A percentile compares a stretch with the other conserved stretches of the same genome.
Conservation (phyloP, 768 basidiomycete genomes). For the Mycena filopes region DNA sequence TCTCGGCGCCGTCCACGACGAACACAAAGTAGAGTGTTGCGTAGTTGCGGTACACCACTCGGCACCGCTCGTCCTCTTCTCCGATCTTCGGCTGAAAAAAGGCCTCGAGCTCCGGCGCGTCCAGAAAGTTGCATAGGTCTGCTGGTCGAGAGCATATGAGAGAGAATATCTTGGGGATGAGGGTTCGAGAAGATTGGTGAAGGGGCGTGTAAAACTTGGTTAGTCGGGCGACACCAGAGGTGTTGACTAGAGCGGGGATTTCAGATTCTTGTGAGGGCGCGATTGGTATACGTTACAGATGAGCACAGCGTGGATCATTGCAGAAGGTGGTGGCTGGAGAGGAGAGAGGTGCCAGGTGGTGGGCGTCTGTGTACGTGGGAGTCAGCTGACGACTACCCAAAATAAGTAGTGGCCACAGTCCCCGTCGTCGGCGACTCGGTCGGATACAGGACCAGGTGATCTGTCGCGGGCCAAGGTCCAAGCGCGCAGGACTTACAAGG, state of each 20-base stretch:
- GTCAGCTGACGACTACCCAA: too few relatives aligned
- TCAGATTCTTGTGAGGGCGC: conserved; percentile 30
- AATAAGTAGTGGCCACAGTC: too few relatives aligned
- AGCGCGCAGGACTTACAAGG: too few relatives aligned
- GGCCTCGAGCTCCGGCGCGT: conserved; percentile 86
- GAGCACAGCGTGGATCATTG: conserved; percentile 86
- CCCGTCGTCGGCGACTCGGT: too few relatives aligned
- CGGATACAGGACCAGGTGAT: too few relatives aligned
- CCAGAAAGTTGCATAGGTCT: conserved; percentile 94
- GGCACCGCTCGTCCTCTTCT: conserved; percentile 70
- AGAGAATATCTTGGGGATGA: conserved; percentile 91
- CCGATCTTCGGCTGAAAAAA: conserved; percentile 71
- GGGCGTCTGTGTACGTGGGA: too few relatives aligned
- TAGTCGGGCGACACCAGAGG: conserved; percentile 84
- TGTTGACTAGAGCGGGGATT: conserved; percentile 77
- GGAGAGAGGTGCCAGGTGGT: too few relatives aligned
- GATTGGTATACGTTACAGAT: conserved; percentile 67
- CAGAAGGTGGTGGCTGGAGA: too few relatives aligned
- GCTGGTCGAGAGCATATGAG: conserved; percentile 85
- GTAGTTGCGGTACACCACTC: conserved; percentile 95
- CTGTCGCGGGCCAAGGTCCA: too few relatives aligned
- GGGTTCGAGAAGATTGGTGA: conserved; percentile 70
- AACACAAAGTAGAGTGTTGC: conserved; percentile 98
- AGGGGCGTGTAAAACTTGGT: conserved; percentile 91
- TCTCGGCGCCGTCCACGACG: conserved; percentile 95